Base-by-base conservation (phyloP, 805 yeast species). In the Ogataea glucozyma region DNA sequence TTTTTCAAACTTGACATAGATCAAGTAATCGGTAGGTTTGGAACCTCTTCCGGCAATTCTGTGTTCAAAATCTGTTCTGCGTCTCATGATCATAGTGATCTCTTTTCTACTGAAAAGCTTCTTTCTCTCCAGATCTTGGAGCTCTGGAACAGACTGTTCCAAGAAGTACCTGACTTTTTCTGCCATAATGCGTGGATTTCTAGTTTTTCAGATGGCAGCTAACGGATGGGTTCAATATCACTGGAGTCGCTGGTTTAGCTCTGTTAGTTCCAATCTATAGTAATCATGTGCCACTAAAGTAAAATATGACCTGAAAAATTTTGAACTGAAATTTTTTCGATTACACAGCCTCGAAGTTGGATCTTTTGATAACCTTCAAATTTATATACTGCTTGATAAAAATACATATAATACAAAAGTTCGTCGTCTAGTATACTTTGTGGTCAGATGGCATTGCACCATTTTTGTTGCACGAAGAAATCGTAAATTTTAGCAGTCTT, bases 51-150 rank as follows among this genome's bases (percentile, higher is more conserved):
- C 87, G 33, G 78, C 77, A 41, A 93, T 78, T 44, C 96, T 69
- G 62, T 93, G 96, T 66, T 93, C 99, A 56, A 89, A 93, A 65
- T 90, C 97, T 0, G 97, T 91, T 68, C 99, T 78, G 60, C 89
- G 79, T 67, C 93, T 83, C 88, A 91, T 88, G 41, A 93, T 84
- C 70, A 76, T 74, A 30, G 83, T 81, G 51, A 89, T 80, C 65
- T 93, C 99, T 53, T 77, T 78, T 54, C 85, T 85, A 31, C 81
- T 83, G 63, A 93, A 93, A 4, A 93, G 71, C 3, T 89, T 89
- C 57, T 87, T 84, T 44, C 78, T 78, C 46, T 83, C 81, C 24
- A 93, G 75, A 57, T 91, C 99, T 57, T 90, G 91, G 41, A 93
- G 73, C 65, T 93, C 99, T 0, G 96, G 96, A 58, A 90, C 89